These are phyloP conservation scores for Ananas comosus DNA, from an alignment of 176 grass and related monocot genomes.

Conservation along the genomic window DNA sequence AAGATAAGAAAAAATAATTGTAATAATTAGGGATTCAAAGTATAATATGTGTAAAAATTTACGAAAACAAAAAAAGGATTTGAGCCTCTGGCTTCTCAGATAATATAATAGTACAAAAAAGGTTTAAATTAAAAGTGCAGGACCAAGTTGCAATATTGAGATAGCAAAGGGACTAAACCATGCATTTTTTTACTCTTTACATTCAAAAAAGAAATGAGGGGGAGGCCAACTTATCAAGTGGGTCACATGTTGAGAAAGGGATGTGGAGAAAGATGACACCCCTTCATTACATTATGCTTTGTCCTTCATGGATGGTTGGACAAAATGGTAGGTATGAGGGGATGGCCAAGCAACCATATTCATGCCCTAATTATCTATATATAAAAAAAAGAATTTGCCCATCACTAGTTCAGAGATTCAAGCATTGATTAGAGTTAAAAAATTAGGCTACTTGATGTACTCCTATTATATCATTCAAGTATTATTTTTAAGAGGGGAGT, in stretches of 20 bases:
- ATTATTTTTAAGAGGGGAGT: not conserved
- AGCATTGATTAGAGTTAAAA: not conserved
- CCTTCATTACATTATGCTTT: not conserved
- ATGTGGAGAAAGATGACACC: slow-evolving; percentile 7
- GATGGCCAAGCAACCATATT: not conserved
- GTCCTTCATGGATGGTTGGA: slow-evolving; percentile 3
- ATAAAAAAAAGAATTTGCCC: not conserved
- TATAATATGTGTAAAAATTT: too few relatives aligned
- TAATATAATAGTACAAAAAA: too few relatives aligned
- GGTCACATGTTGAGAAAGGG: not conserved
- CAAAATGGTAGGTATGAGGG: slow-evolving; percentile 14
- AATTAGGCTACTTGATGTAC: not conserved
- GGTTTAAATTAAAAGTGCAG: too few relatives aligned
- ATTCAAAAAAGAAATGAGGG: not conserved
- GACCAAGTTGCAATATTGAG: too few relatives aligned
- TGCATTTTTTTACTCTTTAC: too few relatives aligned
- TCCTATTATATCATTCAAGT: not conserved
- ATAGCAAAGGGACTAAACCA: too few relatives aligned
- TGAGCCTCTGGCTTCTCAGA: too few relatives aligned
- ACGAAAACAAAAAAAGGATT: too few relatives aligned
- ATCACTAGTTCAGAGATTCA: not conserved
- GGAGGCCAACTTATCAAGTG: not conserved
- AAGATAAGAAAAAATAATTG: too few relatives aligned
- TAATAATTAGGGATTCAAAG: too few relatives aligned
- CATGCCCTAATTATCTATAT: not conserved